Evolutionary conservation across 306 rosid species (phyloP).

Genomic region (Luffa aegyptiaca): DNA sequence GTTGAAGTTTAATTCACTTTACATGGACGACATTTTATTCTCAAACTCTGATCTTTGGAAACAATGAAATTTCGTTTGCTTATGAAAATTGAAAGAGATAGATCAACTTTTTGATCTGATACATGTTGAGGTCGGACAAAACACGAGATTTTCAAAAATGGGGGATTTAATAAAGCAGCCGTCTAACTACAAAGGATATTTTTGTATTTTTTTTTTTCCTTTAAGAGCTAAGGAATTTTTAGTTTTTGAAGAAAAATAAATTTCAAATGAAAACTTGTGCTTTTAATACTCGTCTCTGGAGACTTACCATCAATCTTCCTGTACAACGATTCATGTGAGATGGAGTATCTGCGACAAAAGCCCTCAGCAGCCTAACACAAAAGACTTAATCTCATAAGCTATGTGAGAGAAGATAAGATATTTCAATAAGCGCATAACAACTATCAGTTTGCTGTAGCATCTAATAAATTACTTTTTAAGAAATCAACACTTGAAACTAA

Average conservation of each 20-base stretch:
- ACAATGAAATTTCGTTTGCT: neutral
- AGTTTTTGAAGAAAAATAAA: neutral
- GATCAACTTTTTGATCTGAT: neutral
- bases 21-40: neutral
- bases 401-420: neutral
- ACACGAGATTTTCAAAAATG: neutral
- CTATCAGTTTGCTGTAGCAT: neutral
- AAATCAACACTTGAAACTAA: neutral
- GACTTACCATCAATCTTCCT: conserved; percentile 77
- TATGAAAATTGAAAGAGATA: neutral
- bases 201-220: neutral
- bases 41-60: neutral
- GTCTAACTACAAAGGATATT: neutral
- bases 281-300: neutral
- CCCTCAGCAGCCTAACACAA: conserved; percentile 81
- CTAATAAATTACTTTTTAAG: neutral
- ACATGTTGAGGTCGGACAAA: neutral
- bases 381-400: conserved; percentile 8
- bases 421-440: neutral
- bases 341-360: conserved; percentile 72
- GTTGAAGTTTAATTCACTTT: neutral
- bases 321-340: conserved; percentile 47
- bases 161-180: neutral
- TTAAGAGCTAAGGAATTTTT: neutral
- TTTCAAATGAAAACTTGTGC: neutral